phyloP scores from a whole-genome alignment of 768 basidiomycete genomes.

The Asterophora lycoperdoides region DNA sequence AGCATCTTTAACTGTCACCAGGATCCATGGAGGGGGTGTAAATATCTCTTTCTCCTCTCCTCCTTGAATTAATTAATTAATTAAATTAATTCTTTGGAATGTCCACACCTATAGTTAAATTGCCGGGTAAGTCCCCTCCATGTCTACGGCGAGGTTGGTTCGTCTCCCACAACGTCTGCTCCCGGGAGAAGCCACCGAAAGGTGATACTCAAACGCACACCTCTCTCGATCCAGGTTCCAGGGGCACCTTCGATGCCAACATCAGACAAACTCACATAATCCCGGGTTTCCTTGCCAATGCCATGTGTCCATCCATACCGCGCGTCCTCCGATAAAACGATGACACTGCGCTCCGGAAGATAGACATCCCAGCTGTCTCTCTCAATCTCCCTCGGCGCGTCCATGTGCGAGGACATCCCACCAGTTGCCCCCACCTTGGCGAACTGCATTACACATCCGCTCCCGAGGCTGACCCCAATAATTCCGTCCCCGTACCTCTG shows the following conservation, averaged over 20 bases:
- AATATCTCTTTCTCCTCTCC: too few relatives aligned
- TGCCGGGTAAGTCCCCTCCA: too few relatives aligned
- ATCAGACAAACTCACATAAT: slow-evolving; percentile 45
- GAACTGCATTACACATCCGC: slow-evolving; percentile 81
- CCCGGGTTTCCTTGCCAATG: slow-evolving; percentile 59
- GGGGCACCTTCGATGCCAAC: slow-evolving; percentile 14
- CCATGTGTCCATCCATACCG: slow-evolving; percentile 89
- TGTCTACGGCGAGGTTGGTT: slow-evolving; percentile 3
- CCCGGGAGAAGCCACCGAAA: slow-evolving; percentile 84
- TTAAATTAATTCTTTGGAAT: too few relatives aligned
- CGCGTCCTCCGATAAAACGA: slow-evolving; percentile 77
- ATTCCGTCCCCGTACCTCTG: slow-evolving; percentile 86
- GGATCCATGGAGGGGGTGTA: too few relatives aligned
- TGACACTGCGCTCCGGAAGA: slow-evolving; percentile 69
- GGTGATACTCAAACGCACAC: slow-evolving; percentile 72
- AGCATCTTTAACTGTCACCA: too few relatives aligned
- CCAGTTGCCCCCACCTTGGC: slow-evolving; percentile 21
- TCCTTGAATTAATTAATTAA: too few relatives aligned
- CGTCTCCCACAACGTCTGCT: slow-evolving; percentile 76
- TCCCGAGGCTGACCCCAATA: slow-evolving; percentile 78
- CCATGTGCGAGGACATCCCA: background rate
- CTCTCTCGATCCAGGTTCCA: slow-evolving; percentile 45
- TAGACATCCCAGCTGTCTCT: slow-evolving; percentile 48
- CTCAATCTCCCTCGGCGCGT: slow-evolving; percentile 9
- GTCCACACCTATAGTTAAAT: too few relatives aligned